Evolutionary conservation across 2,329 filamentous ascomycete genomes (phyloP).

Genomic region (Nannizziopsis arthrosporioides): DNA sequence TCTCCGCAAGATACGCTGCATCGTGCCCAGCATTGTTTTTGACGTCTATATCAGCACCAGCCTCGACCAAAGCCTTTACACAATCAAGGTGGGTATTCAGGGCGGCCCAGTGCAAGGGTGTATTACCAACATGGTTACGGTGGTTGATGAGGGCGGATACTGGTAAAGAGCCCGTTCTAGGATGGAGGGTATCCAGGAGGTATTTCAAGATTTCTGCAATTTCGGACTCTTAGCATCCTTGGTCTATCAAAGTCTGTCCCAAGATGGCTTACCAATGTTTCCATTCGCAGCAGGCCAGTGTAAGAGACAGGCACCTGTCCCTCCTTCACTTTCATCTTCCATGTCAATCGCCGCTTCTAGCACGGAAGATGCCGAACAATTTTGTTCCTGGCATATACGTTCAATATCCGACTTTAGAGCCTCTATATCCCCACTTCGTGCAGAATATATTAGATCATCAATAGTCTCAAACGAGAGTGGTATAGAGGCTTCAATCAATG

Average conservation of each 20-base stretch:
- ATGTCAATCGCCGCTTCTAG: slow-evolving; percentile 60
- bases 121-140: slow-evolving; percentile 76
- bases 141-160: slow-evolving; percentile 30
- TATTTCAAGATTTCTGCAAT: slow-evolving; percentile 37
- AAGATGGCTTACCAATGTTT: slow-evolving; percentile 52
- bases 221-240: slow-evolving; percentile 8
- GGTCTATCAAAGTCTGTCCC: slow-evolving; percentile 1
- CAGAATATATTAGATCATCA: slow-evolving; percentile 82
- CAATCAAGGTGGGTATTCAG: slow-evolving; percentile 74
- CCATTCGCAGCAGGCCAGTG: slow-evolving; percentile 94
- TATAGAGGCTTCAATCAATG: slow-evolving; percentile 11
- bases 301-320: slow-evolving; percentile 42
- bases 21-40: slow-evolving; percentile 78
- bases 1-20: slow-evolving; percentile 60
- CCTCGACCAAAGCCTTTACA: slow-evolving; percentile 63
- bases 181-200: slow-evolving; percentile 35
- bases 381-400: slow-evolving; percentile 51
- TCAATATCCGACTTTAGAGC: slow-evolving; percentile 53
- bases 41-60: slow-evolving; percentile 64
- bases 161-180: slow-evolving; percentile 8
- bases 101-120: slow-evolving; percentile 85
- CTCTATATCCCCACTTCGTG: slow-evolving; percentile 62
- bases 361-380: slow-evolving; percentile 49
- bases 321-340: slow-evolving; percentile 59
- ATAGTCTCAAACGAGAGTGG: slow-evolving; percentile 63